These are phyloP conservation scores for Yamadazyma friedrichii DNA, from an alignment of 1,139 yeast species.

Conservation along the genomic window DNA sequence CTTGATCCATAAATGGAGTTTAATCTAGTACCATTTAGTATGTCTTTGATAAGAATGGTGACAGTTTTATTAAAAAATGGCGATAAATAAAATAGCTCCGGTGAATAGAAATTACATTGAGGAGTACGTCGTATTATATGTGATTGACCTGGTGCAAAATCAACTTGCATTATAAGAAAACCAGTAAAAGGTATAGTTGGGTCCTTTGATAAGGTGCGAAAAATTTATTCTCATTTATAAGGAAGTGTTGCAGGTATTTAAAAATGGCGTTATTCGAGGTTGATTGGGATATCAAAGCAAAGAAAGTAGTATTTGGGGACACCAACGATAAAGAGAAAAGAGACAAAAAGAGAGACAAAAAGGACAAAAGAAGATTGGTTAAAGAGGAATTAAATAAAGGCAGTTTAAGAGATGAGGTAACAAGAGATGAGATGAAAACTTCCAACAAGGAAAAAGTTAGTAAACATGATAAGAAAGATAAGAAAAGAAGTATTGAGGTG, in stretches of 20 bases:
- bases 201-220: too few species aligned
- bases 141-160: constrained; percentile 17
- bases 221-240: too few species aligned
- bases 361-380: constrained; percentile 1
- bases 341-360: constrained; percentile 6
- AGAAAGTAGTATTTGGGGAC: constrained; percentile 49
- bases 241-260: too few species aligned
- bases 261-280: constrained; percentile 73
- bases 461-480: constrained; percentile 9
- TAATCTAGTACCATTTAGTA: constrained; percentile 9
- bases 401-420: not conserved
- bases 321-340: constrained; percentile 12
- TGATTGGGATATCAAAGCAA: constrained; percentile 73
- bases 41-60: constrained; percentile 18
- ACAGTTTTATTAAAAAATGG: constrained; percentile 8
- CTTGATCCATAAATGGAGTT: constrained; percentile 16
- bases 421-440: not conserved
- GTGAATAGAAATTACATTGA: constrained; percentile 14
- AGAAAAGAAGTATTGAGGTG: not conserved
- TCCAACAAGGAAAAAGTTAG: constrained; percentile 2
- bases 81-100: constrained; percentile 18
- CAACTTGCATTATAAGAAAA: constrained; percentile 11
- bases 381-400: constrained; percentile 6
- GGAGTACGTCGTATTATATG: constrained; percentile 17
- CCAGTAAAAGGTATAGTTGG: too few species aligned